phyloP scores from a whole-genome alignment of 768 basidiomycete species.

The Lactifluus volemus region DNA sequence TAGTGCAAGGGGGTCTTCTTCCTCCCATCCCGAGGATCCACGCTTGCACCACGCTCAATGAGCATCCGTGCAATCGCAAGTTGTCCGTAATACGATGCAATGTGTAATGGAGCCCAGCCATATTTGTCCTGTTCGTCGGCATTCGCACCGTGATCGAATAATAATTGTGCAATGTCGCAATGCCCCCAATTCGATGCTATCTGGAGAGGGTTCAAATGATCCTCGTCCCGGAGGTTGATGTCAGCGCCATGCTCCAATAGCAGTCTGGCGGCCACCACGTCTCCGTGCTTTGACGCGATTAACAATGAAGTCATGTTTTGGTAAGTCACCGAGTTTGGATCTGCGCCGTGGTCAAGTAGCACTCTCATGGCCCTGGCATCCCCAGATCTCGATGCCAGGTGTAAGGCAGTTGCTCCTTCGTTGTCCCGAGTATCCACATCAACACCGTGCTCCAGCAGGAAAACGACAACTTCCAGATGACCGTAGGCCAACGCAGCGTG shows the following conservation, averaged over 20 bases:
- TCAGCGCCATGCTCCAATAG: not conserved
- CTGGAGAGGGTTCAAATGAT: not conserved
- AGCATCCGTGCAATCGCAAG: no score
- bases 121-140: not conserved
- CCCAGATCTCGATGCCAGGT: not conserved
- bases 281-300: not conserved
- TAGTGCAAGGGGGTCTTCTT: no score
- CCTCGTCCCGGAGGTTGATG: not conserved
- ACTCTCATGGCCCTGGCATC: no score
- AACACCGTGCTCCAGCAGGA: not conserved
- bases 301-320: not conserved
- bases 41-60: no score
- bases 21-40: no score
- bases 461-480: not conserved
- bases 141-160: not conserved
- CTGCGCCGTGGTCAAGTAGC: no score
- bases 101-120: not conserved
- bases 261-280: no score
- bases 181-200: no score
- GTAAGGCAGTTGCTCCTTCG: not conserved
- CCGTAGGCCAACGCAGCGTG: no score
- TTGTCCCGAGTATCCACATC: not conserved
- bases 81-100: no score
- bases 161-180: not conserved
- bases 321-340: no score